These are phyloP conservation scores for Chaetomium globosum DNA, from an alignment of 2,329 filamentous ascomycete species.

Conservation along the genomic window DNA sequence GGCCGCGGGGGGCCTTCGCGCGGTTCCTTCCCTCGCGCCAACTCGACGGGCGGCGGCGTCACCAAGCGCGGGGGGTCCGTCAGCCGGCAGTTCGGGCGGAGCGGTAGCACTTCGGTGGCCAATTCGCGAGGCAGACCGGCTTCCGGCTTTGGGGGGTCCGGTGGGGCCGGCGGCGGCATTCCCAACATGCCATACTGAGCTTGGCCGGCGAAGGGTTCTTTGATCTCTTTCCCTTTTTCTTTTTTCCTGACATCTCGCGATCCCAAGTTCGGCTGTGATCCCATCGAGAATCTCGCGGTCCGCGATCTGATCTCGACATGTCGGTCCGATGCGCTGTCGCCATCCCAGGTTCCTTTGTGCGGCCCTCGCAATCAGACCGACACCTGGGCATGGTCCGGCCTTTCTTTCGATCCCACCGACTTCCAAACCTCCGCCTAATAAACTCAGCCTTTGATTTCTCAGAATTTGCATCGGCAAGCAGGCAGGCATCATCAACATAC, in stretches of 20 bases:
- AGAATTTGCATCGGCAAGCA: slow-evolving; percentile 9
- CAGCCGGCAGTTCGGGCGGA: slow-evolving; percentile 11
- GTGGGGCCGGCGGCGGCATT: slow-evolving; percentile 24
- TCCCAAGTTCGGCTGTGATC: slow-evolving; percentile 2
- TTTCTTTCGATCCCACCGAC: background rate
- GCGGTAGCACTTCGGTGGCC: slow-evolving; percentile 9
- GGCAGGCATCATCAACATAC: background rate
- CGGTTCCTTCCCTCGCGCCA: slow-evolving; percentile 20
- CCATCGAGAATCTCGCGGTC: background rate
- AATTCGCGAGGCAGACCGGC: slow-evolving; percentile 8
- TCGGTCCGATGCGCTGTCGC: background rate
- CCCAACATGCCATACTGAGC: slow-evolving; percentile 28
- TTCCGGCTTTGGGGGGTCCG: background rate
- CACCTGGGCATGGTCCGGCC: background rate
- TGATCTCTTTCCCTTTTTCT: background rate
- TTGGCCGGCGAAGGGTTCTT: no score
- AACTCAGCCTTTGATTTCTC: background rate
- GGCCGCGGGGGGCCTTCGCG: slow-evolving; percentile 1
- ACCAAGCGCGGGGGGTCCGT: slow-evolving; percentile 32
- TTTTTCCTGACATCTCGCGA: background rate
- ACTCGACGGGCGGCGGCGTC: slow-evolving; percentile 32
- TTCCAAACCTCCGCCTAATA: background rate
- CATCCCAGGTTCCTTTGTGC: background rate
- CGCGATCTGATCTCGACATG: background rate
- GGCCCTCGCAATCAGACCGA: slow-evolving; percentile 3